Evolutionary conservation across 2,329 filamentous ascomycete species (phyloP).

Genomic region (Paecilomyces niveus): DNA sequence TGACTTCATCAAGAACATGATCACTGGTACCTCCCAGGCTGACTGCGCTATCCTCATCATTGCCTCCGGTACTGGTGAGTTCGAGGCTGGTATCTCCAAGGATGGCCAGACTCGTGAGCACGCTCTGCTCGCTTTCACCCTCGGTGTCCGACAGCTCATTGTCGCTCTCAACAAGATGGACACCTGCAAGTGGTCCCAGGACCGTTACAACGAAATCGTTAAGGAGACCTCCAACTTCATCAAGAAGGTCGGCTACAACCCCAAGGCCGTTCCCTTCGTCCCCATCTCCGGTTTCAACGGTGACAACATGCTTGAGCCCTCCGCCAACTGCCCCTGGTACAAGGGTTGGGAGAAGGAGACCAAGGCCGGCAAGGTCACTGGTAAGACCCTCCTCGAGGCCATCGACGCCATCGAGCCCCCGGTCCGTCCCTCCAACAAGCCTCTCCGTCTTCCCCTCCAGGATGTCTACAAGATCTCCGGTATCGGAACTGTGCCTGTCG

Average conservation of each 20-base stretch:
- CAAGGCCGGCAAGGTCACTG: conserved; percentile 75
- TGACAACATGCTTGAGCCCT: conserved; percentile 96
- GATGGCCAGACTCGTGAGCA: conserved; percentile 99
- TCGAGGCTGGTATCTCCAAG: conserved; percentile 99
- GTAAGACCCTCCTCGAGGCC: conserved; percentile 98
- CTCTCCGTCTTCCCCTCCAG: conserved; percentile 99
- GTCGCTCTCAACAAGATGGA: conserved; percentile 99
- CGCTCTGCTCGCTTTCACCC: conserved; percentile 99
- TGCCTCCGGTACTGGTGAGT: conserved; percentile 99
- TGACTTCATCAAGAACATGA: conserved; percentile 99
- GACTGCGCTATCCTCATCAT: conserved; percentile 99
- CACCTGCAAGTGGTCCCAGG: conserved; percentile 96
- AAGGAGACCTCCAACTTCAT: conserved; percentile 99
- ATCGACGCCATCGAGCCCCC: conserved; percentile 94
- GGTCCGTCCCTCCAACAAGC: conserved; percentile 94
- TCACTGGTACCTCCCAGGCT: conserved; percentile 99
- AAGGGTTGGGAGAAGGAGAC: conserved; percentile 99
- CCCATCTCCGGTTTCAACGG: conserved; percentile 99
- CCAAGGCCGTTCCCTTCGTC: conserved; percentile 96
- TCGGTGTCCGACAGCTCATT: conserved; percentile 99
- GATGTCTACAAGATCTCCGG: conserved; percentile 99
- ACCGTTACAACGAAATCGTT: conserved; percentile 97
- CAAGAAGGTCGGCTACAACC: conserved; percentile 99
- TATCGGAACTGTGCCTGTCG: conserved; percentile 99
- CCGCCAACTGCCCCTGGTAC: conserved; percentile 98